Percentiles rank a stretch among this genome's conserved stretches.
These are phyloP conservation scores for Aspergillus panamensis DNA, from an alignment of 495 filamentous ascomycete species.

Conservation along the genomic window DNA sequence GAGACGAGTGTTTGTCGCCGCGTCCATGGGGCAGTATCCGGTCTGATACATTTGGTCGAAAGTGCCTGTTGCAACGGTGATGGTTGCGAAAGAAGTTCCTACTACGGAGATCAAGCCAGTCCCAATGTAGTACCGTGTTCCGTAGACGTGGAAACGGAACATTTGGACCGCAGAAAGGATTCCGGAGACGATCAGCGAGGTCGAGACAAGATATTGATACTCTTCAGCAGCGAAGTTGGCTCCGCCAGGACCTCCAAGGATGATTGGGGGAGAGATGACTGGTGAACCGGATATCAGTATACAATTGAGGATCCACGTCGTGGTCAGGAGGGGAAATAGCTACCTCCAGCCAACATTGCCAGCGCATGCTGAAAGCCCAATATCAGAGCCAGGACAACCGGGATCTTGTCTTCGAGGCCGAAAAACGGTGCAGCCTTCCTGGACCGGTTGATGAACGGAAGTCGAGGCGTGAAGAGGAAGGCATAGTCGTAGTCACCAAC, in stretches of 20 bases:
- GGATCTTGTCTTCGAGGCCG: conserved; percentile 79
- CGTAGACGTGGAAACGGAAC: conserved; percentile 74
- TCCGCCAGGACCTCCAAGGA: conserved; percentile 60
- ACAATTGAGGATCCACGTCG: background rate
- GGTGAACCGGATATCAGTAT: background rate
- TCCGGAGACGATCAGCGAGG: conserved; percentile 82
- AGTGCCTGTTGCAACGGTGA: conserved; percentile 75
- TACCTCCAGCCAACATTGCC: conserved; percentile 62
- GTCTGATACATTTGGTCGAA: conserved; percentile 83
- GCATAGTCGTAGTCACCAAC: conserved; percentile 86
- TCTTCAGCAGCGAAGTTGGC: conserved; percentile 60
- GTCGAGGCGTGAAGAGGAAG: conserved; percentile 69
- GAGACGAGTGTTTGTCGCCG: conserved; percentile 56
- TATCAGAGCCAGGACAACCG: conserved; percentile 70
- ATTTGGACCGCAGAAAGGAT: conserved; percentile 79
- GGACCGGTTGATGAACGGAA: conserved; percentile 75
- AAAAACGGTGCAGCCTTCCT: conserved; percentile 74
- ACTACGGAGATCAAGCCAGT: conserved; percentile 91
- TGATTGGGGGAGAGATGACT: conserved; percentile 77
- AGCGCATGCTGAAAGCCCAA: conserved; percentile 69
- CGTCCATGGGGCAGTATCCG: conserved; percentile 65
- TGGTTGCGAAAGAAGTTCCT: conserved; percentile 73
- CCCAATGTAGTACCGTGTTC: conserved; percentile 80
- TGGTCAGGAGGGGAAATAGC: conserved; percentile 5
- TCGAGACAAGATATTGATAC: conserved; percentile 83